These are phyloP conservation scores for Aspergillus texensis DNA, from an alignment of 2,329 filamentous ascomycete species.

Conservation along the genomic window DNA sequence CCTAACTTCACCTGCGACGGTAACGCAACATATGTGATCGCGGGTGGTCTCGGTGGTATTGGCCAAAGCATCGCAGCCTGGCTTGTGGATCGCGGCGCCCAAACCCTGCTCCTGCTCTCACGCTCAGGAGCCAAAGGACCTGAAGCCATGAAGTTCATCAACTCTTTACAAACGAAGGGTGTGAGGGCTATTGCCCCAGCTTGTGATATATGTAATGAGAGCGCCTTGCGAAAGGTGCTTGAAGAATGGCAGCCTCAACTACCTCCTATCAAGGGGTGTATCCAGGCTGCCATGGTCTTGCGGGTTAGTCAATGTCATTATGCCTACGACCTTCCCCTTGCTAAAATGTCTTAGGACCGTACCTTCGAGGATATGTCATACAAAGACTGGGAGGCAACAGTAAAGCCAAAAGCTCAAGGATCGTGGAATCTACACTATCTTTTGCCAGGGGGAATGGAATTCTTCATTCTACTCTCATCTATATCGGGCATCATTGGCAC, in stretches of 20 bases:
- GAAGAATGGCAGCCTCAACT: not conserved
- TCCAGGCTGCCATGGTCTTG: constrained; percentile 14
- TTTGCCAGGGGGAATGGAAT: not conserved
- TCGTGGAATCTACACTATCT: constrained; percentile 4
- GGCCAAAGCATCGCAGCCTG: constrained; percentile 33
- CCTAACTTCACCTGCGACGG: constrained; percentile 6
- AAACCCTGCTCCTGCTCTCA: constrained; percentile 34
- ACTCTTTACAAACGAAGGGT: not conserved
- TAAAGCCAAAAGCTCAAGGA: not conserved
- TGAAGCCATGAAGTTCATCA: constrained; percentile 7
- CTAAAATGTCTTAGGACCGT: too few species aligned
- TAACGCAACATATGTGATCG: constrained; percentile 33
- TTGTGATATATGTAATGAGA: constrained; percentile 10
- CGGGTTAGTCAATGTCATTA: not conserved
- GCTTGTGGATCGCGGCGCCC: constrained; percentile 37
- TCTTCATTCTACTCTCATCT: constrained; percentile 8
- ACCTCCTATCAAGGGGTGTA: constrained; percentile 16
- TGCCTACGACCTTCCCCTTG: too few species aligned
- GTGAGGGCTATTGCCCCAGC: constrained; percentile 1
- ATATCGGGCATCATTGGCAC: not conserved
- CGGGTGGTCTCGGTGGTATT: constrained; percentile 38
- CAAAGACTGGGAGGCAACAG: not conserved
- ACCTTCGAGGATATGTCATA: constrained; percentile 35
- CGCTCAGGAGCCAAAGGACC: constrained; percentile 9
- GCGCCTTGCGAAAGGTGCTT: not conserved